A percentile compares a stretch with the other conserved stretches of the same genome.
phyloP scores from a whole-genome alignment of 176 grass and related monocot species.

The Saccharum spontaneum region DNA sequence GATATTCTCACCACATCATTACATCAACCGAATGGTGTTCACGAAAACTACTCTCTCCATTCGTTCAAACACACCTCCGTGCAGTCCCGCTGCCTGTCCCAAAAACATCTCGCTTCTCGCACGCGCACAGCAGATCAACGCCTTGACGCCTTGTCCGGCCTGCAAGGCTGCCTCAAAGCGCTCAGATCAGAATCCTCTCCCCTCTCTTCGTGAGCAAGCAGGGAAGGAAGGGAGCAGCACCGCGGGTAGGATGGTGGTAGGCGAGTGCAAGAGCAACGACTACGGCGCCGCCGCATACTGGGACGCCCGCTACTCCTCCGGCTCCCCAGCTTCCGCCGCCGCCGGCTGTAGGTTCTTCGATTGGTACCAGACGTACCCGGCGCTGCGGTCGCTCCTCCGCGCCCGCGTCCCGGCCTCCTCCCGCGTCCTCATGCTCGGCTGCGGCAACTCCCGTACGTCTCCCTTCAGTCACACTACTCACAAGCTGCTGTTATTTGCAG shows the following conservation, averaged over 20 bases:
- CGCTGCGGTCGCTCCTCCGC: slow-evolving; percentile 72
- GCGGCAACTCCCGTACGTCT: slow-evolving; percentile 73
- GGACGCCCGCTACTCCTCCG: slow-evolving; percentile 69
- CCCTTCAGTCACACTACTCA: not conserved
- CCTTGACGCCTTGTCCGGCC: too few species aligned
- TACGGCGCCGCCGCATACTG: slow-evolving; percentile 78
- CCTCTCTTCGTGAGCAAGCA: not conserved
- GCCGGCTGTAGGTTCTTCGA: slow-evolving; percentile 70
- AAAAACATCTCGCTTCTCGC: not conserved
- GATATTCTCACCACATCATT: too few species aligned
- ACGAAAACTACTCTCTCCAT: too few species aligned
- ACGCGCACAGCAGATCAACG: too few species aligned
- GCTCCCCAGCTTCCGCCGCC: not conserved
- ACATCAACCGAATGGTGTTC: not conserved
- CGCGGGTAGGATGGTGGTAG: slow-evolving; percentile 34
- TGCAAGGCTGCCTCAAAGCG: not conserved
- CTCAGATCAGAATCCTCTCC: not conserved
- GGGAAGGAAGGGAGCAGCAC: not conserved
- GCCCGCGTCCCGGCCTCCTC: slow-evolving; percentile 52
- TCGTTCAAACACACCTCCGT: too few species aligned
- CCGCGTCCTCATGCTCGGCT: slow-evolving; percentile 83
- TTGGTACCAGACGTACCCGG: slow-evolving; percentile 84
- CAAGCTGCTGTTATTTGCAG: not conserved
- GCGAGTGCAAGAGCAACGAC: slow-evolving; percentile 48
- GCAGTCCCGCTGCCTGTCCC: not conserved